phyloP scores from a whole-genome alignment of 2,329 filamentous ascomycete genomes.

The Claviceps sp. region DNA sequence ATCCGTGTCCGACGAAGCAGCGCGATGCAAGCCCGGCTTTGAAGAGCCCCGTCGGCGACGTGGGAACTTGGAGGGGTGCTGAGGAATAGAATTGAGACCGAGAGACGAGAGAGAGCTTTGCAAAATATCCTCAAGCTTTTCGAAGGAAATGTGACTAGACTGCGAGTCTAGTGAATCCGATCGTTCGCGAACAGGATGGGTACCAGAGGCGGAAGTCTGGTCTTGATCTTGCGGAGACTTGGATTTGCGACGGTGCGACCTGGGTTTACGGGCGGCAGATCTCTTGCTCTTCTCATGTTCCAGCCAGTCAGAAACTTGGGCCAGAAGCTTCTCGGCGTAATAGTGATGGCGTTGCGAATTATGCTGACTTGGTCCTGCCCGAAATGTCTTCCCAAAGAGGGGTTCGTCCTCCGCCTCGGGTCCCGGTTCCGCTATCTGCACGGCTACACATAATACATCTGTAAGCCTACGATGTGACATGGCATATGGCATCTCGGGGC shows the following conservation, averaged over 20 bases:
- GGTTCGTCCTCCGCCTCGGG: slow-evolving; percentile 22
- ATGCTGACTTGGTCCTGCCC: slow-evolving; percentile 17
- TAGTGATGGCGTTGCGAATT: slow-evolving; percentile 23
- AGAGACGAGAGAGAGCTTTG: slow-evolving; percentile 49
- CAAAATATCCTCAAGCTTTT: slow-evolving; percentile 68
- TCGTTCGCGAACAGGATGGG: slow-evolving; percentile 17
- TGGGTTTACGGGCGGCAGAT: slow-evolving; percentile 25
- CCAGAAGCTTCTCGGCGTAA: slow-evolving; percentile 45
- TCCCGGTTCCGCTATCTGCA: slow-evolving; percentile 43
- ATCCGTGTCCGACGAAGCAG: slow-evolving; percentile 71
- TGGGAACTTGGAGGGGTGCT: slow-evolving; percentile 26
- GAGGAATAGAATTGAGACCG: slow-evolving; percentile 33
- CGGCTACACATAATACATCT: slow-evolving; percentile 23
- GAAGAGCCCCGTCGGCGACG: slow-evolving; percentile 27
- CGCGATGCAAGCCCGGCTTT: slow-evolving; percentile 27
- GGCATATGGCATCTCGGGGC: background rate
- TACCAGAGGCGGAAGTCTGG: slow-evolving; percentile 8
- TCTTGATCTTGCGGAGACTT: slow-evolving; percentile 20
- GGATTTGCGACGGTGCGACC: slow-evolving; percentile 27
- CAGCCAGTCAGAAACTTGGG: slow-evolving; percentile 73
- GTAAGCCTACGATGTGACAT: slow-evolving; percentile 9
- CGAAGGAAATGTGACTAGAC: slow-evolving; percentile 59
- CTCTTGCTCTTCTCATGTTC: slow-evolving; percentile 62
- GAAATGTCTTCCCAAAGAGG: slow-evolving; percentile 18
- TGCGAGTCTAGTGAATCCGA: slow-evolving; percentile 50